Evolutionary conservation across 1,284 basidiomycete genomes (phyloP).

Genomic region (Ceratobasidium sp.): DNA sequence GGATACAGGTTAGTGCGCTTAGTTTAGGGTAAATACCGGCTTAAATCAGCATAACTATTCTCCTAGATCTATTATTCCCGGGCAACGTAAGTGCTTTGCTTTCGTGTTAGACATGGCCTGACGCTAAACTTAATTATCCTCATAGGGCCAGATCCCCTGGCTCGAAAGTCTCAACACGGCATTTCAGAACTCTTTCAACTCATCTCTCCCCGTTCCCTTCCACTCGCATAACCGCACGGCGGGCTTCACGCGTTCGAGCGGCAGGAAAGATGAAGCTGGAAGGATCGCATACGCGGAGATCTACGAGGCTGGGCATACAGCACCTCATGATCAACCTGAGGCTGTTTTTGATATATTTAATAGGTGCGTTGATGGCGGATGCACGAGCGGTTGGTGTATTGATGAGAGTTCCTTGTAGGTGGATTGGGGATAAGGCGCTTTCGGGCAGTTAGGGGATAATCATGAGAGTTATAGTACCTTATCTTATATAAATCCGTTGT

Average conservation of each 20-base stretch:
- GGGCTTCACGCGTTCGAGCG: constrained; percentile 54
- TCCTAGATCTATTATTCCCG: constrained; percentile 18
- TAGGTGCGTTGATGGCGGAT: constrained; percentile 40
- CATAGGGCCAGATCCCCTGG: constrained; percentile 46
- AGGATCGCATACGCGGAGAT: constrained; percentile 58
- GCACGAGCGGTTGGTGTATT: no score
- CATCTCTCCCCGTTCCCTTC: constrained; percentile 25
- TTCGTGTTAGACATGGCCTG: no score
- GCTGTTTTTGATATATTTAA: constrained; percentile 63
- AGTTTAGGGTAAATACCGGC: constrained; percentile 47
- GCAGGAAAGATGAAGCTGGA: constrained; percentile 54
- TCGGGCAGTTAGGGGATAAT: no score
- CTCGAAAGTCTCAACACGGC: constrained; percentile 50
- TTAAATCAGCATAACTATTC: no score
- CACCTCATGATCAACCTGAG: constrained; percentile 64
- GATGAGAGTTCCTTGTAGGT: no score
- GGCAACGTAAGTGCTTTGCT: constrained; percentile 27
- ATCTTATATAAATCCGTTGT: no score
- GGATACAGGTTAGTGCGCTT: constrained; percentile 60
- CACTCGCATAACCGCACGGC: constrained; percentile 54
- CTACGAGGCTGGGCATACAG: constrained; percentile 60
- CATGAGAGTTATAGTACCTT: no score
- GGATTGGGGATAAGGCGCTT: no score
- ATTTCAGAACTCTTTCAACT: constrained; percentile 55
- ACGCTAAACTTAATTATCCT: no score